Conservation (phyloP, 148 eudicot species). For the Diospyros lotus region DNA sequence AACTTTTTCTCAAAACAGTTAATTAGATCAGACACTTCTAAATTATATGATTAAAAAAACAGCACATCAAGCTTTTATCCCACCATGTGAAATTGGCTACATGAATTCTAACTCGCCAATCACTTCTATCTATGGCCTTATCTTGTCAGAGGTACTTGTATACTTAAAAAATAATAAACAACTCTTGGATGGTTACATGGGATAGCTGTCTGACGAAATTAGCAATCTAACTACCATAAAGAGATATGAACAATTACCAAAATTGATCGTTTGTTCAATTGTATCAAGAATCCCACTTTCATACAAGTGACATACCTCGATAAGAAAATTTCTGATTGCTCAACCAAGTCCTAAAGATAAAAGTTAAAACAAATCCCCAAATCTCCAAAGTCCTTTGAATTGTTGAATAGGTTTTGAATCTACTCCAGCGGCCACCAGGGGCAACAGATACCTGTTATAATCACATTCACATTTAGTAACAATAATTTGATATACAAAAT, state of each 20-base stretch:
- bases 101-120: too few relatives aligned
- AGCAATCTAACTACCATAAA: constrained; percentile 1
- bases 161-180: too few relatives aligned
- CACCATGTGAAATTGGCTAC: too few relatives aligned
- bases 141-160: too few relatives aligned
- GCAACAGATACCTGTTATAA: constrained; percentile 84
- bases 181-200: constrained; percentile 2
- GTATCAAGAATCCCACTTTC: not conserved
- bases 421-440: constrained; percentile 97
- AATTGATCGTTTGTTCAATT: not conserved
- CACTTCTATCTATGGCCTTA: too few relatives aligned
- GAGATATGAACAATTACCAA: not conserved
- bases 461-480: not conserved
- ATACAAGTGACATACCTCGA: constrained; percentile 46
- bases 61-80: too few relatives aligned
- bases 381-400: constrained; percentile 95
- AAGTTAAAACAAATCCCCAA: constrained; percentile 87
- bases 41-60: too few relatives aligned
- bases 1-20: not conserved
- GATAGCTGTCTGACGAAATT: not conserved
- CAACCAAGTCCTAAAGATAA: constrained; percentile 72
- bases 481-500: not conserved
- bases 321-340: constrained; percentile 88
- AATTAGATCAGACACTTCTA: not conserved
- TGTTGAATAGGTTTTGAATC: constrained; percentile 94